Conservation (phyloP, 306 rosid genomes). For the Quercus alba region DNA sequence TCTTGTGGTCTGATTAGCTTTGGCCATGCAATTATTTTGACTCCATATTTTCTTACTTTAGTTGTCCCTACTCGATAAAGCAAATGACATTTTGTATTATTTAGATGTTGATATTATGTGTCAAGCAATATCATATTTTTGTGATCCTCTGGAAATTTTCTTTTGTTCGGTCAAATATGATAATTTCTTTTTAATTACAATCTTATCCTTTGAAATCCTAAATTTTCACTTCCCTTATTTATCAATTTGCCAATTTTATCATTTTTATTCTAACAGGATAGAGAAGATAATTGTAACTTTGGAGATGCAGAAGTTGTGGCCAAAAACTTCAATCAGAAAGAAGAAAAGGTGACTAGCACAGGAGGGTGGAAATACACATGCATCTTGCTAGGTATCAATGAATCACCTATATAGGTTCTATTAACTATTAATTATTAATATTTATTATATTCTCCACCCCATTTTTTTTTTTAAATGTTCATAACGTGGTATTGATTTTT, state of each 20-base stretch:
- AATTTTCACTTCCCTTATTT: background rate
- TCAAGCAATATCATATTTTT: too few species aligned
- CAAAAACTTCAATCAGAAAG: slow-evolving; percentile 12
- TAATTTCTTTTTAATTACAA: background rate
- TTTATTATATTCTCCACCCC: too few species aligned
- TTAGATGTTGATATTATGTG: too few species aligned
- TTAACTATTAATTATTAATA: too few species aligned
- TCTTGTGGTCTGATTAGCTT: background rate
- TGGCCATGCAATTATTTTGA: too few species aligned
- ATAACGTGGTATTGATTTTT: background rate
- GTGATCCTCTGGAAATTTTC: too few species aligned
- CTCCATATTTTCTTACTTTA: too few species aligned
- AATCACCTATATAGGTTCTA: background rate
- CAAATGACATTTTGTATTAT: too few species aligned
- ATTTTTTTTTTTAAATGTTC: background rate
- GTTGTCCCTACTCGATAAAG: too few species aligned
- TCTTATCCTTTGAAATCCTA: background rate
- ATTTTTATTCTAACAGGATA: slow-evolving; percentile 17
- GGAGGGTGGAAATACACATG: slow-evolving; percentile 45
- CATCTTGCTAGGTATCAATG: slow-evolving; percentile 45
- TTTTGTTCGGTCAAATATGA: too few species aligned
- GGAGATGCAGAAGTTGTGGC: slow-evolving; percentile 15
- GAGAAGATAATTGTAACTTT: slow-evolving; percentile 16
- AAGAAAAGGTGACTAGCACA: background rate
- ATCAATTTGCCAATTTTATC: background rate